Evolutionary conservation across 306 rosid genomes (phyloP).

Genomic region (Hippophae rhamnoides): DNA sequence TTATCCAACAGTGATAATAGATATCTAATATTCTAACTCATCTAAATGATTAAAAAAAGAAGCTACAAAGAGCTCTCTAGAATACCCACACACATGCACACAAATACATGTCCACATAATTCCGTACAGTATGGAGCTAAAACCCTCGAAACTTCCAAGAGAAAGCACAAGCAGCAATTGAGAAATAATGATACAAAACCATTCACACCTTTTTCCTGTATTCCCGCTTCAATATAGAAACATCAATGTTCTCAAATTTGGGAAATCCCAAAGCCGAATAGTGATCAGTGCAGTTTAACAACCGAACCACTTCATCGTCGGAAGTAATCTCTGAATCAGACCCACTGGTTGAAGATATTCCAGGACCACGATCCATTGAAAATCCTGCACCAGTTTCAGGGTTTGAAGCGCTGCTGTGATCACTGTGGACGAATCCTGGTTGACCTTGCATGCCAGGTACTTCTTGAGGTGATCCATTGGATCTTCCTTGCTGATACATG

Average conservation of each 20-base stretch:
- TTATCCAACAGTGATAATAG: conserved; percentile 12
- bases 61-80: conserved; percentile 9
- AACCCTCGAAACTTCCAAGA: conserved; percentile 8
- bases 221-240: conserved; percentile 73
- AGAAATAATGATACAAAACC: conserved; percentile 3
- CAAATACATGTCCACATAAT: background rate
- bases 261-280: conserved; percentile 77
- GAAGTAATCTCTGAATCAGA: conserved; percentile 67
- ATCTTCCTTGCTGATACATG: conserved; percentile 47
- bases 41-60: background rate
- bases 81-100: background rate
- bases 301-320: conserved; percentile 88
- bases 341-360: conserved; percentile 85
- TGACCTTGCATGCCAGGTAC: conserved; percentile 71
- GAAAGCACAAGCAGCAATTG: too few relatives aligned
- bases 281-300: conserved; percentile 83
- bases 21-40: background rate
- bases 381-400: conserved; percentile 60
- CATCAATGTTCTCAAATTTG: conserved; percentile 62
- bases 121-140: conserved; percentile 1
- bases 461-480: conserved; percentile 47
- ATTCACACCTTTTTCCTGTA: conserved; percentile 73
- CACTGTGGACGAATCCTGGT: conserved; percentile 54
- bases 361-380: conserved; percentile 57
- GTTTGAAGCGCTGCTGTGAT: conserved; percentile 43